Percentiles rank a stretch among this genome's conserved stretches.
Conservation (phyloP, 2,329 filamentous ascomycete species). For the Fusarium udum region DNA sequence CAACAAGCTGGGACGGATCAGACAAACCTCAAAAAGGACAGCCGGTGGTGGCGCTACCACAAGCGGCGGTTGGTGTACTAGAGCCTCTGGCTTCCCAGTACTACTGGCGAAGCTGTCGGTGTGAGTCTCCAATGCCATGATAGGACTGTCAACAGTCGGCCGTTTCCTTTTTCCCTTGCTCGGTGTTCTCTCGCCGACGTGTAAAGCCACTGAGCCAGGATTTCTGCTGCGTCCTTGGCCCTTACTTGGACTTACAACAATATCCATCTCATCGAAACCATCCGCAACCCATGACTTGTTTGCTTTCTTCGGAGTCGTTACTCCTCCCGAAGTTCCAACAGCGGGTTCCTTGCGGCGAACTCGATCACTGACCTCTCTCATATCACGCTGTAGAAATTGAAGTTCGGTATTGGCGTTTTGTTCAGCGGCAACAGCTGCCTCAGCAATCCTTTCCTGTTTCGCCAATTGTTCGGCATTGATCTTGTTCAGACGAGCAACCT, state of each 20-base stretch:
- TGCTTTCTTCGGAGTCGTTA: slow-evolving; percentile 69
- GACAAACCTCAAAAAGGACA: slow-evolving; percentile 59
- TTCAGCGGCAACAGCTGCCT: slow-evolving; percentile 71
- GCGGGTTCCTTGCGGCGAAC: slow-evolving; percentile 58
- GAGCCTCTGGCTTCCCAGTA: slow-evolving; percentile 40
- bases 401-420: slow-evolving; percentile 74
- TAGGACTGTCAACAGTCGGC: slow-evolving; percentile 71
- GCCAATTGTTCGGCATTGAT: slow-evolving; percentile 70
- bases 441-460: slow-evolving; percentile 70
- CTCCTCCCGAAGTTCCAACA: slow-evolving; percentile 28
- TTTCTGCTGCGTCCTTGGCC: slow-evolving; percentile 54
- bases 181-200: slow-evolving; percentile 66
- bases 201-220: slow-evolving; percentile 54
- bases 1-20: background rate
- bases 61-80: slow-evolving; percentile 31
- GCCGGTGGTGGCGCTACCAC: slow-evolving; percentile 40
- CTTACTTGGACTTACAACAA: slow-evolving; percentile 64
- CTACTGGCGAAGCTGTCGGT: slow-evolving; percentile 53
- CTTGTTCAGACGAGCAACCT: slow-evolving; percentile 69
- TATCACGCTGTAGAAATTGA: slow-evolving; percentile 77
- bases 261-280: slow-evolving; percentile 77
- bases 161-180: slow-evolving; percentile 78
- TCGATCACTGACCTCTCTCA: slow-evolving; percentile 66
- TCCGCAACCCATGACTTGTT: slow-evolving; percentile 71
- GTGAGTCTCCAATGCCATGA: slow-evolving; percentile 66